Evolutionary conservation across 106 monocot species (phyloP).

Genomic region (Dendrobium huoshanense): DNA sequence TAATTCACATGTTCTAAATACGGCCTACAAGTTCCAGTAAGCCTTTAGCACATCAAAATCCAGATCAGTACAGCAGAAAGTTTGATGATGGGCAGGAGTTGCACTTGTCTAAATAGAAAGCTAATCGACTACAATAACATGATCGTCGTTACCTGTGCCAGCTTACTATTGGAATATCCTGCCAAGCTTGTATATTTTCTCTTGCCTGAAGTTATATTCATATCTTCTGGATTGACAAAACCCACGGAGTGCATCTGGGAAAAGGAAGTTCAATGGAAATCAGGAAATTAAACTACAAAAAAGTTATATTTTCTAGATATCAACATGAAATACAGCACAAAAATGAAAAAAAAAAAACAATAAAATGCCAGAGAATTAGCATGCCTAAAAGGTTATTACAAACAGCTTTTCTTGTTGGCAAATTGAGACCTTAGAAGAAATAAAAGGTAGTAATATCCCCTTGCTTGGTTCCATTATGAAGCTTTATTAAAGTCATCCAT

Average conservation of each 20-base stretch:
- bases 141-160: conserved; percentile 55
- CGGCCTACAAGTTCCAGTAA: not conserved
- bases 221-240: conserved; percentile 80
- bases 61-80: not conserved
- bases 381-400: not conserved
- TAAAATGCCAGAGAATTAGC: not conserved
- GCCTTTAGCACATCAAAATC: not conserved
- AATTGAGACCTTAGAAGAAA: not conserved
- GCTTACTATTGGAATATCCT: conserved; percentile 79
- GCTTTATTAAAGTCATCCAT: not conserved
- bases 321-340: not conserved
- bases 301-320: not conserved
- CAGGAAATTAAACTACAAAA: not conserved
- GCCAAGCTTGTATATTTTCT: conserved; percentile 63
- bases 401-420: not conserved
- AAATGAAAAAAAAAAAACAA: not conserved
- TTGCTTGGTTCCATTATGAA: not conserved
- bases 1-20: not conserved
- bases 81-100: not conserved
- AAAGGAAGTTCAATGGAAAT: conserved; percentile 6
- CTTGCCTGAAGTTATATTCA: conserved; percentile 81
- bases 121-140: not conserved
- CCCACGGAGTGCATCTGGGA: conserved; percentile 85
- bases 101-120: not conserved
- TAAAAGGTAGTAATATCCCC: not conserved